A percentile compares a stretch with the other conserved stretches of the same genome.
Conservation (phyloP, 2,329 filamentous ascomycete genomes). For the Magnaporthiopsis rhizophila region DNA sequence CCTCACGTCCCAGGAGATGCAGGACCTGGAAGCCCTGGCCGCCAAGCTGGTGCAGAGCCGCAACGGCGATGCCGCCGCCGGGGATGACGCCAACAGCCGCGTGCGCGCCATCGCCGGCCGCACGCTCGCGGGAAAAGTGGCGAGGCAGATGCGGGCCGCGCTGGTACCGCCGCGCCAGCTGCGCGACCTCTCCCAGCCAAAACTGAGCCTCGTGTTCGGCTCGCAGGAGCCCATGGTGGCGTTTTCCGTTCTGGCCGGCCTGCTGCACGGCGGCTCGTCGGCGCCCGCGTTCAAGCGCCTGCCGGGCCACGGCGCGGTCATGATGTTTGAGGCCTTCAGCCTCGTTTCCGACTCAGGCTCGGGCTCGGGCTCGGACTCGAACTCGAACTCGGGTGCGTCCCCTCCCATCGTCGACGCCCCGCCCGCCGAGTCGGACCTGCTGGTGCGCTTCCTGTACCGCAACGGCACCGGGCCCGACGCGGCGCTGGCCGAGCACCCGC, state of each 20-base stretch:
- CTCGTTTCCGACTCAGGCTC: constrained; percentile 18
- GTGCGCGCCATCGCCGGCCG: constrained; percentile 45
- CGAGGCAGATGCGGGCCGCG: constrained; percentile 28
- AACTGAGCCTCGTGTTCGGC: constrained; percentile 46
- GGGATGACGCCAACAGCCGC: constrained; percentile 25
- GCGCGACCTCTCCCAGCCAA: constrained; percentile 30
- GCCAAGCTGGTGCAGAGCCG: constrained; percentile 54
- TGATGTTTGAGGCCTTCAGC: constrained; percentile 63
- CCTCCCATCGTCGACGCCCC: constrained; percentile 15
- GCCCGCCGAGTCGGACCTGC: constrained; percentile 27
- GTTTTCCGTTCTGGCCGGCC: constrained; percentile 42
- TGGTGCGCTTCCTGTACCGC: constrained; percentile 50
- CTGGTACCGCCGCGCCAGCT: constrained; percentile 19
- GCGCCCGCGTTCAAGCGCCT: constrained; percentile 38
- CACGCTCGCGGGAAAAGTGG: constrained; percentile 38
- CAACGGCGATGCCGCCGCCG: constrained; percentile 52
- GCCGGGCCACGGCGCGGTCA: constrained; percentile 63
- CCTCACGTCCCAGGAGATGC: constrained; percentile 31
- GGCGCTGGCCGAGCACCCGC: constrained; percentile 26
- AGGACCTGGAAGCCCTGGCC: constrained; percentile 54
- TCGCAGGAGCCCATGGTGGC: constrained; percentile 46
- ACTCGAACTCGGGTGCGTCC: too few species aligned
- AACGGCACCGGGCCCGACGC: constrained; percentile 32
- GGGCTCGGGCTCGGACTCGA: neutral
- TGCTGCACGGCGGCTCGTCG: constrained; percentile 39